Base-by-base conservation (phyloP, 2,329 filamentous ascomycete genomes). In the Neofusicoccum sp. region DNA sequence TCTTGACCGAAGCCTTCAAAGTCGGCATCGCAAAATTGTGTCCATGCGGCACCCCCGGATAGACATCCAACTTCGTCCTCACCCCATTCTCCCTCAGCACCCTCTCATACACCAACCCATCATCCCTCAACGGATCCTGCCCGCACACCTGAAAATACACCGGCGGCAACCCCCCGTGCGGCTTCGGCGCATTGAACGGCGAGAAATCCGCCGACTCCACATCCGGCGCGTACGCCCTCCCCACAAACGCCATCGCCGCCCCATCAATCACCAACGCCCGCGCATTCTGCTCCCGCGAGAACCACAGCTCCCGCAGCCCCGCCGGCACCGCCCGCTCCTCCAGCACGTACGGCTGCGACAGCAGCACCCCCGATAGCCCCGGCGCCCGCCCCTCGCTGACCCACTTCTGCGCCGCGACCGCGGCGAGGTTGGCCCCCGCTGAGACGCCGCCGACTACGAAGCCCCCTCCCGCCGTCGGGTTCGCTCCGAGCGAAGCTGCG, bases 91-190 rank as follows among this genome's bases (percentile, higher is more conserved):
- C 63, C 28, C 63, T 36, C 38, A 65, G 20, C 54, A 61, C 44
- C 30, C 43, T 38, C 41, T 65, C 61, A 28, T 61, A 63, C 20
- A 60, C 43, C 40, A 65, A 26, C n/a, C 28, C 61, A 14, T 62
- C 61, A 26, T 65, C 64, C 34, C 64, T 41, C n/a, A 63, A 28
- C 24, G 58, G 56, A 59, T 64, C 63, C 41, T 53, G 30, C 11
- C 64, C 63, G 43, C 49, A 58, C 9, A 65, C 58, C 53, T 63
- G 61, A 26, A 65, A 36, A 31, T 48, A 63, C n/a, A 31, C n/a
- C 6, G 41, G 56, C 16, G 64, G 62, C 33, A 64, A 30, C n/a
- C 38, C 57, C 38, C 6, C 34, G 8, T 40, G 33, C 20, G 31
- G 16, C 12, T 5, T 30, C 9, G 14, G 20, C 3, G n/a, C 16